These are phyloP conservation scores for Polygonum maritimum DNA, from an alignment of 148 eudicot species.

Conservation along the genomic window DNA sequence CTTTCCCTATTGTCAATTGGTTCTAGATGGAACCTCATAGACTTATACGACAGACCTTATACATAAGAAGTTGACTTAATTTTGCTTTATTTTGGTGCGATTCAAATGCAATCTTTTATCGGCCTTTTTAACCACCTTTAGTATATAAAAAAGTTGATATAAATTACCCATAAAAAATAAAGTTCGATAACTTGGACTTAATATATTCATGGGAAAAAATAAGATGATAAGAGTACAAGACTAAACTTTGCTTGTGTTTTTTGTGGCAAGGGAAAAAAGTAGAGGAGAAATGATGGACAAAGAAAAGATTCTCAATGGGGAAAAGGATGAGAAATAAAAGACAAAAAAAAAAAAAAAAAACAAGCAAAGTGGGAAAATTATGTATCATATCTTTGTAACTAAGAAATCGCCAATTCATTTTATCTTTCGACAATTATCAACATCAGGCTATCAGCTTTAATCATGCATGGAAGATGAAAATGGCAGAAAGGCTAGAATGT, in stretches of 20 bases:
- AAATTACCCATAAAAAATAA: too few relatives aligned
- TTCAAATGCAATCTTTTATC: too few relatives aligned
- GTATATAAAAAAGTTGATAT: too few relatives aligned
- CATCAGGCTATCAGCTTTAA: neutral
- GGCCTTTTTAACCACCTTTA: too few relatives aligned
- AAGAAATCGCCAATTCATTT: neutral
- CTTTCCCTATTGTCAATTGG: too few relatives aligned
- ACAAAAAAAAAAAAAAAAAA: neutral
- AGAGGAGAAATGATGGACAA: neutral
- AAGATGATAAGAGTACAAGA: neutral
- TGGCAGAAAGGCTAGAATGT: neutral
- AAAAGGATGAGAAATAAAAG: neutral
- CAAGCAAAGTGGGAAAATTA: neutral
- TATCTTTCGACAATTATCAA: neutral
- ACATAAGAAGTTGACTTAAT: too few relatives aligned
- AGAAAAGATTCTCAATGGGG: neutral
- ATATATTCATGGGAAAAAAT: neutral
- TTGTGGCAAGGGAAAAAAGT: neutral
- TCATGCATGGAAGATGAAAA: neutral
- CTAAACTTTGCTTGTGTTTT: neutral
- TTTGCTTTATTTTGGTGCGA: too few relatives aligned
- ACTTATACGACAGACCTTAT: too few relatives aligned
- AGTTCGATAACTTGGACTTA: too few relatives aligned
- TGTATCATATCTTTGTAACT: neutral
- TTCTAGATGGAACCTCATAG: too few relatives aligned